Conservation (phyloP, 2,329 filamentous ascomycete species). For the Aspergillus hortae region DNA sequence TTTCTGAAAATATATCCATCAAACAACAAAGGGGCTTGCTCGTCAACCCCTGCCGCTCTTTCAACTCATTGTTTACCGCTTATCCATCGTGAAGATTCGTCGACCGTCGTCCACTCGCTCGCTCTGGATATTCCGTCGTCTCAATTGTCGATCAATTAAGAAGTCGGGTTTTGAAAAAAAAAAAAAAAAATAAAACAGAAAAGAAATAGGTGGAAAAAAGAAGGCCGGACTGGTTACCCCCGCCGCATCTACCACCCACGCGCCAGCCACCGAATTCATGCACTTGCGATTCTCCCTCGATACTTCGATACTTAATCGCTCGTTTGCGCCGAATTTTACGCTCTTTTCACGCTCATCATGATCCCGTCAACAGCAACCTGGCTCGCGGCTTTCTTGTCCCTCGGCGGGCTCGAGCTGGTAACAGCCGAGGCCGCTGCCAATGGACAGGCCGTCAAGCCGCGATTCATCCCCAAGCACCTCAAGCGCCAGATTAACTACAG, state of each 20-base stretch:
- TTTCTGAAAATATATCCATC: slow-evolving; percentile 4
- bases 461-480: slow-evolving; percentile 31
- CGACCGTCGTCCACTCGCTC: neutral
- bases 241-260: neutral
- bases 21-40: slow-evolving; percentile 5
- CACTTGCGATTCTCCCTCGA: slow-evolving; percentile 3
- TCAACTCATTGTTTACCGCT: slow-evolving; percentile 8
- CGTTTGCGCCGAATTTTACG: slow-evolving; percentile 4
- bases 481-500: slow-evolving; percentile 21
- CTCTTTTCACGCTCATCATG: slow-evolving; percentile 23
- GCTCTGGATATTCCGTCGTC: slow-evolving; percentile 7
- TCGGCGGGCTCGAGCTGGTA: slow-evolving; percentile 32
- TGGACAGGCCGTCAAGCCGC: slow-evolving; percentile 29
- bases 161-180: neutral
- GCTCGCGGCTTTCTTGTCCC: slow-evolving; percentile 30
- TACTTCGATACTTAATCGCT: slow-evolving; percentile 5
- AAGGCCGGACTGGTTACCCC: no score
- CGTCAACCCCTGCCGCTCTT: slow-evolving; percentile 23
- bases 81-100: neutral
- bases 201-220: no score
- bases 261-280: slow-evolving; percentile 23
- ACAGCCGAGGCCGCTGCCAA: slow-evolving; percentile 25
- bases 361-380: slow-evolving; percentile 25
- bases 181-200: no score
- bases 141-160: no score